A percentile compares a stretch with the other conserved stretches of the same genome.
These are phyloP conservation scores for Globisporangium apiculatum DNA, from an alignment of 352 stramenopile genomes.

Conservation along the genomic window DNA sequence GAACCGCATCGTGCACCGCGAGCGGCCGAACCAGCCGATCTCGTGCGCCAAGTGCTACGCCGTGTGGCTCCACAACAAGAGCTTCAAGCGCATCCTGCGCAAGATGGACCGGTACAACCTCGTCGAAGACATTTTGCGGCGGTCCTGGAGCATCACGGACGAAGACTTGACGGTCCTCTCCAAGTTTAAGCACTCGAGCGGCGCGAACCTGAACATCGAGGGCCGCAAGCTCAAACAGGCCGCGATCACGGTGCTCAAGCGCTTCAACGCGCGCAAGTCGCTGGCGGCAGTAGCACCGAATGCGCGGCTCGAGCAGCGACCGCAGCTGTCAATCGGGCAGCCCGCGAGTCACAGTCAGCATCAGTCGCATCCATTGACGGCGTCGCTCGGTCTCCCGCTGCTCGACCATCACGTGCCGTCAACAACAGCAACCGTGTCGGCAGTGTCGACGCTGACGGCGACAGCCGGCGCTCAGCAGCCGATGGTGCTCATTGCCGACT, in stretches of 20 bases:
- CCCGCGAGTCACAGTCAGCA: background rate
- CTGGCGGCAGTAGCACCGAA: background rate
- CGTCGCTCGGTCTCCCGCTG: slow-evolving; percentile 5
- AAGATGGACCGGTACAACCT: slow-evolving; percentile 62
- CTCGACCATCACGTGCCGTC: slow-evolving; percentile 3
- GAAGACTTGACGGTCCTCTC: slow-evolving; percentile 42
- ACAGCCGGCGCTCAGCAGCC: background rate
- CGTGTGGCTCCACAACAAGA: slow-evolving; percentile 56
- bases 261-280: slow-evolving; percentile 15
- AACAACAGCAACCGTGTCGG: too few species aligned
- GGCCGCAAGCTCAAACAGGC: slow-evolving; percentile 52
- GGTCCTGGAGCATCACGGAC: slow-evolving; percentile 40
- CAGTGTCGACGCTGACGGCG: background rate
- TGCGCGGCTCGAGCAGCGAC: background rate
- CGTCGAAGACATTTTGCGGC: slow-evolving; percentile 48
- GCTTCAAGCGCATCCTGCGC: slow-evolving; percentile 60
- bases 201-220: slow-evolving; percentile 51
- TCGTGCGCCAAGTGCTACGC: slow-evolving; percentile 48
- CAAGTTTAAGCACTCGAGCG: slow-evolving; percentile 58
- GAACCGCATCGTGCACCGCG: slow-evolving; percentile 43
- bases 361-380: slow-evolving; percentile 1
- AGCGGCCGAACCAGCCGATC: slow-evolving; percentile 33
- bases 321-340: background rate
- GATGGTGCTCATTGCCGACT: background rate
- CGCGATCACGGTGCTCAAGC: slow-evolving; percentile 37